These are phyloP conservation scores for Tripterygium wilfordii DNA, from an alignment of 177 flowering plant genomes.

Conservation along the genomic window DNA sequence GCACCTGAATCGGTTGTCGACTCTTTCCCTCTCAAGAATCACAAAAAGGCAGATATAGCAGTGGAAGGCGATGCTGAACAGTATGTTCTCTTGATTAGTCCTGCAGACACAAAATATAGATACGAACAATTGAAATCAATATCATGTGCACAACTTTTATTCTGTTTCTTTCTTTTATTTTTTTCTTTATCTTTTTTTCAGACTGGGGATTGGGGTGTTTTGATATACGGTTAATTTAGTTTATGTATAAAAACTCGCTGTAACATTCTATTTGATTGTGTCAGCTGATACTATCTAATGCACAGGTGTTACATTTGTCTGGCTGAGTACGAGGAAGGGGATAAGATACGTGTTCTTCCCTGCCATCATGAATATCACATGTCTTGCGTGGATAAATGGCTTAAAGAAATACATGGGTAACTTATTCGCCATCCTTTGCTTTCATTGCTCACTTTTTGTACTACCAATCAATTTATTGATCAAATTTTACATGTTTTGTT, in stretches of 20 bases:
- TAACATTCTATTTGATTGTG: background rate
- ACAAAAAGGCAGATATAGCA: conserved; percentile 26
- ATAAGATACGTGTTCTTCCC: conserved; percentile 3
- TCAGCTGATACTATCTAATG: no score
- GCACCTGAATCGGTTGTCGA: conserved; percentile 80
- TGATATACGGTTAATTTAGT: background rate
- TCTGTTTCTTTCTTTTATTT: no score
- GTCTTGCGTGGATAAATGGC: conserved; percentile 5
- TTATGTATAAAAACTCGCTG: background rate
- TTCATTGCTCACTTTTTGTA: no score
- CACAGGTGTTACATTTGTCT: conserved; percentile 7
- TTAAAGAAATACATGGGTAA: conserved; percentile 4
- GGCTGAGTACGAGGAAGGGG: conserved; percentile 5
- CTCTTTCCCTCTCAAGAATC: conserved; percentile 63
- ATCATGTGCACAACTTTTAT: background rate
- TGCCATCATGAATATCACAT: conserved; percentile 6
- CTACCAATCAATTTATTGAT: no score
- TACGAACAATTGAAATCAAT: background rate
- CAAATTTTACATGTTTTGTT: no score
- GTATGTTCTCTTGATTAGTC: conserved; percentile 37
- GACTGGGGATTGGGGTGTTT: no score
- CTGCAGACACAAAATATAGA: background rate
- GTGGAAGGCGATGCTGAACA: conserved; percentile 40
- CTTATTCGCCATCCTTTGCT: background rate
- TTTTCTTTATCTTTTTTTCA: no score